These are phyloP conservation scores for Malassezia caprae DNA, from an alignment of 1,284 basidiomycete species.

Conservation along the genomic window DNA sequence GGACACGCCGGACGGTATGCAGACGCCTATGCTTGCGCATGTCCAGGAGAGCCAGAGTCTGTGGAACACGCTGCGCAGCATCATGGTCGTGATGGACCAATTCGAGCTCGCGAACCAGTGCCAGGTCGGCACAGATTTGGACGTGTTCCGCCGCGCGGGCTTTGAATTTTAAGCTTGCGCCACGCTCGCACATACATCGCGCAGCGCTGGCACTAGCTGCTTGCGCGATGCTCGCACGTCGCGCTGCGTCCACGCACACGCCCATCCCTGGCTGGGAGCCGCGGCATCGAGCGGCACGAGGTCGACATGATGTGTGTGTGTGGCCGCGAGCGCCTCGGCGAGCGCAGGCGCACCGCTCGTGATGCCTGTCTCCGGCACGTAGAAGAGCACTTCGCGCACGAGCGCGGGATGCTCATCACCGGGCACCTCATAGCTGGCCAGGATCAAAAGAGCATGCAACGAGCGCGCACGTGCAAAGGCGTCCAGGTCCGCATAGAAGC, in stretches of 20 bases:
- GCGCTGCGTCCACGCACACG: constrained; percentile 6
- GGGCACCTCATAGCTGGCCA: constrained; percentile 1
- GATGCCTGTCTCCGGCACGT: not conserved
- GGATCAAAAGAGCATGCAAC: constrained; percentile 2
- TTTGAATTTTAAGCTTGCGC: constrained; percentile 64
- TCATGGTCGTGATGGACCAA: constrained; percentile 50
- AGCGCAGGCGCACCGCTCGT: not conserved
- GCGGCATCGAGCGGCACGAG: not conserved
- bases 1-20: constrained; percentile 30
- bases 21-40: constrained; percentile 27
- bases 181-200: not conserved
- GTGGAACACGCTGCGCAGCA: constrained; percentile 82
- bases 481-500: not conserved
- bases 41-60: constrained; percentile 55
- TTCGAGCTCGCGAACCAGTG: constrained; percentile 54
- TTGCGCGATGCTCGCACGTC: constrained; percentile 15
- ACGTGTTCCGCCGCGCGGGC: constrained; percentile 64
- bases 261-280: not conserved
- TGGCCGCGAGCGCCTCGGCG: not conserved
- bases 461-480: not conserved
- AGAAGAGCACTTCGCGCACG: constrained; percentile 8
- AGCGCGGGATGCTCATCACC: not conserved
- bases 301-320: constrained; percentile 1
- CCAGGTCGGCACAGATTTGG: constrained; percentile 54
- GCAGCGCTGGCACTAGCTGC: constrained; percentile 12